These are phyloP conservation scores for Lipomyces starkeyi DNA, from an alignment of 805 yeast species.

Conservation along the genomic window DNA sequence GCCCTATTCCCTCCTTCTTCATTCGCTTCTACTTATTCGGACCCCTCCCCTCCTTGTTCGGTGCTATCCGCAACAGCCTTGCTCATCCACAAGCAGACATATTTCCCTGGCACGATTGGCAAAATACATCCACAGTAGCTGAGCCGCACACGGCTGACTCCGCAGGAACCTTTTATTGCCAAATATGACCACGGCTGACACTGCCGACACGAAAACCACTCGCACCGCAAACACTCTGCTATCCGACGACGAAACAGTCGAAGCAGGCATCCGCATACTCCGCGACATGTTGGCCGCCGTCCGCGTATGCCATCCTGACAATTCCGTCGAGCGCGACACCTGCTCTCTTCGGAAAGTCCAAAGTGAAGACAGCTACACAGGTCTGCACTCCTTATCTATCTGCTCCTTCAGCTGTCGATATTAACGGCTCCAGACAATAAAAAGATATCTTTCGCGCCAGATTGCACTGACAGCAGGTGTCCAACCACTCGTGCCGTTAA, in stretches of 20 bases:
- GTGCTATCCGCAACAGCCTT: too few species aligned
- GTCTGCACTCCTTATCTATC: neutral
- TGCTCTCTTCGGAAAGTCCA: neutral
- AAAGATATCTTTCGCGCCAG: neutral
- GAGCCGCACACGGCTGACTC: slow-evolving; percentile 1
- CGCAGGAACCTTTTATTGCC: neutral
- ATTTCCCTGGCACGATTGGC: neutral
- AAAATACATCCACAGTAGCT: neutral
- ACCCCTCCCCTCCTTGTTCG: neutral
- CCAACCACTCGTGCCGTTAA: neutral
- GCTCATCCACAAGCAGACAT: too few species aligned
- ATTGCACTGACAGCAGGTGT: neutral
- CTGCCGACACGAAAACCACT: neutral
- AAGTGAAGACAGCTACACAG: neutral
- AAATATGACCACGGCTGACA: neutral
- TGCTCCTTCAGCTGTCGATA: neutral
- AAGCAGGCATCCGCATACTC: slow-evolving; percentile 17
- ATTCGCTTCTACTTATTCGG: neutral
- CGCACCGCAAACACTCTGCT: neutral
- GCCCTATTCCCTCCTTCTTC: neutral
- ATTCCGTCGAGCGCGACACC: neutral
- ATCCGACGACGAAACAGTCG: neutral
- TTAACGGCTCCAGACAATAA: neutral
- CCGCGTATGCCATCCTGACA: neutral
- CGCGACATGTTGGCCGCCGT: slow-evolving; percentile 18